Evolutionary conservation across 768 basidiomycete genomes (phyloP), one percentile per base, ranked within the genome.

Genomic region (Mycena sanguinolenta): DNA sequence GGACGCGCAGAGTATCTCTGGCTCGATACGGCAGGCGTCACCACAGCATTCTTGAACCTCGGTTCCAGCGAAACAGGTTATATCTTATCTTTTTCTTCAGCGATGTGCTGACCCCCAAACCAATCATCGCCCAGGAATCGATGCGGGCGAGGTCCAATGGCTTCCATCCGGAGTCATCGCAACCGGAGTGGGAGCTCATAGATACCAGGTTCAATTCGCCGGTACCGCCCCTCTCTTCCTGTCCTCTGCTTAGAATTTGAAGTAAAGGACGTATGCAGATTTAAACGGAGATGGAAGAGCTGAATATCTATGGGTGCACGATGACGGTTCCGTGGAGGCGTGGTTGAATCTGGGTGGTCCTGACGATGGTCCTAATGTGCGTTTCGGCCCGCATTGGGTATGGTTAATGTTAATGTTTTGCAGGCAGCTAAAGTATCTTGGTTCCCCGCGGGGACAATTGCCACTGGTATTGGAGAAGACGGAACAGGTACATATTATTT

Each of bases 281-380:
- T n/a, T 66, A 16, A 66, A 66, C 19, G 65, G 65, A 14, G 57
- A 66, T n/a, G 58, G 65, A 14, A 23, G 65, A 12, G 65, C 65
- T 13, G 65, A 66, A 39, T 66, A 66, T 39, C 65, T 66, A 34
- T 66, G 7, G 4, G 64, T 65, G 9, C 55, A 65, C 32, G 55
- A 65, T 17, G 64, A 65, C 34, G 64, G 63, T 17, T 65, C 64
- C 21, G 64, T 65, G 12, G 44, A 65, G 49, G 64, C 55, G 7
- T 65, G 64, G 64, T 58, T 58, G 34, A 65, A 65, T 34, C 44
- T 58, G 2, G 55, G 55, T 16, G 44, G 53, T 12, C 63, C 64
- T 7, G 64, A 65, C 14, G 34, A 65, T 58, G 64, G 64, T 19
- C 64, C 64, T 4, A 25, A 66, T 52, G 65, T 66, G 36, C 1